Evolutionary conservation across 2,329 filamentous ascomycete species (phyloP), one percentile per base, ranked within the genome.

Genomic region (Hypocreales sp.): DNA sequence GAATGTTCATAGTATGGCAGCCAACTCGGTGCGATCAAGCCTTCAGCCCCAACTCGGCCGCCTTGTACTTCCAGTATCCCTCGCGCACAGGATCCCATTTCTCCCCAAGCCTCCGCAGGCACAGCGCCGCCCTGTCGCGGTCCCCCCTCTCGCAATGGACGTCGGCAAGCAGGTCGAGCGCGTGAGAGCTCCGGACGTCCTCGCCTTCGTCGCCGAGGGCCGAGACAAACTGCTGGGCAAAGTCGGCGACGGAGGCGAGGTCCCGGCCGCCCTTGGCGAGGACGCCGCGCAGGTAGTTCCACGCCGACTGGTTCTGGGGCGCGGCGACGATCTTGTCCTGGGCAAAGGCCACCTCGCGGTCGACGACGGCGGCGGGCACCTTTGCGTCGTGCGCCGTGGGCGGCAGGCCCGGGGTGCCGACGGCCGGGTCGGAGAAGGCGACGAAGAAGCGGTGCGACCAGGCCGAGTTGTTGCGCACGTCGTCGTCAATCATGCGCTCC

Each of bases 361-460:
- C 70, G 24, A 90, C 55, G 7, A 83, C 51, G 2, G 64, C 64
- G 15, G 62, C 56, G 1, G 78, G 71, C 3, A 82, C 60, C 25
- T 61, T 51, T 4, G 60, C 53, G 39, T 76, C 72, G 30, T 53
- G 46, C 31, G 62, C 58, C 1, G 63, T 68, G 3, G 67, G 60
- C 16, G 56, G 56, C 7, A 50, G 48, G n/a, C 47, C 57, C 4
- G 53, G 42, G 0, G 66, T 72, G 9, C 58, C 55, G 15, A 56
- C 41, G 2, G 40, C 57, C 13, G 63, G 76, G 60, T 66, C 60
- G 48, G 68, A 67, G 38, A 94, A 92, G 12, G 87, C 72, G n/a
- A 95, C 50, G 50, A 87, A 93, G 63, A 90, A 95, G 27, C 90
- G 76, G 60, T 98, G 87, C 38, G 87, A 92, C 90, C 90, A 98